A percentile compares a stretch with the other conserved stretches of the same genome.
Evolutionary conservation across 345 rosid genomes (phyloP).

Genomic region (Salix purpurea): DNA sequence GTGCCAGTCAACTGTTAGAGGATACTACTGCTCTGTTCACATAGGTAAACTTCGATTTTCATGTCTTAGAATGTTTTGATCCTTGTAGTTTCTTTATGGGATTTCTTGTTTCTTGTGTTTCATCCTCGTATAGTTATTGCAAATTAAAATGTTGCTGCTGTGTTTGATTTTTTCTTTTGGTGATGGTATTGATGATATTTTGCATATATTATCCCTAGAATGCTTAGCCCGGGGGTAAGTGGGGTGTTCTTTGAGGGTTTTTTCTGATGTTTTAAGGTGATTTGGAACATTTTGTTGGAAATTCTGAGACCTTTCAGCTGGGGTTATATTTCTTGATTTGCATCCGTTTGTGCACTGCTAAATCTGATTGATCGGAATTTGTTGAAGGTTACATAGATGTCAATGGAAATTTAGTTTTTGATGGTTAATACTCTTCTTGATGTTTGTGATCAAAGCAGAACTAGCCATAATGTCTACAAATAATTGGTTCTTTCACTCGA

Average conservation of each 20-base stretch:
- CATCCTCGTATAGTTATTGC: neutral
- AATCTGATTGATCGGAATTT: neutral
- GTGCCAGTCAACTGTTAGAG: neutral
- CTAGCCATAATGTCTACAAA: neutral
- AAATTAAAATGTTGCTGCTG: neutral
- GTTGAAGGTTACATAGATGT: neutral
- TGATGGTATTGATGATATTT: neutral
- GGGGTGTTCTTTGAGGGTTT: neutral
- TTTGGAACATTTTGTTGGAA: neutral
- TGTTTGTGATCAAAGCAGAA: neutral
- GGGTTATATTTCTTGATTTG: neutral
- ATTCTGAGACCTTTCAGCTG: neutral
- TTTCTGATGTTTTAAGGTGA: neutral
- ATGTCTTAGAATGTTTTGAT: neutral
- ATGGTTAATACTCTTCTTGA: neutral
- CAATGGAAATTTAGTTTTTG: neutral
- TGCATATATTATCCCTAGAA: neutral
- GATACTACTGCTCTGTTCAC: neutral
- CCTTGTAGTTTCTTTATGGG: neutral
- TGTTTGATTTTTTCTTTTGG: neutral
- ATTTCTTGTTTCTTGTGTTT: neutral
- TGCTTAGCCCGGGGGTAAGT: neutral
- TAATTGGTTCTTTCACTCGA: neutral
- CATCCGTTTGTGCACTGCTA: neutral
- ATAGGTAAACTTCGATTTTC: neutral